Percentiles rank a stretch among this genome's conserved stretches.
phyloP scores from a whole-genome alignment of 2,329 filamentous ascomycete genomes.

The Plenodomus tracheiphilus region DNA sequence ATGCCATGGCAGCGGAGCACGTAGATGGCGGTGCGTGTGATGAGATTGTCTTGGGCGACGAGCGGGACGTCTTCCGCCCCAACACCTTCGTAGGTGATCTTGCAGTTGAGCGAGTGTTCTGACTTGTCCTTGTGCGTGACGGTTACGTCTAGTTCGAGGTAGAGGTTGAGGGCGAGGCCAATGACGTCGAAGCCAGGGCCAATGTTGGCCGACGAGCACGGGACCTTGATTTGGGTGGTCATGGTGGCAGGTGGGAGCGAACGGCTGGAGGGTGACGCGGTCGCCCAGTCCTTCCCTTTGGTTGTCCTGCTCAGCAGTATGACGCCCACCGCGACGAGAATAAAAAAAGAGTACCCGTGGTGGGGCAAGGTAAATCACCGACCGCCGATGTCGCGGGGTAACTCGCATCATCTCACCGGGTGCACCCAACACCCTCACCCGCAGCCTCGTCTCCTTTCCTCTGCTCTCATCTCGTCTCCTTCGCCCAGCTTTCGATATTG shows the following conservation, averaged over 20 bases:
- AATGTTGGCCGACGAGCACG: conserved; percentile 96
- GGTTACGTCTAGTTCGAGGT: conserved; percentile 85
- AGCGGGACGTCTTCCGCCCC: conserved; percentile 79
- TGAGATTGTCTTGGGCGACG: conserved; percentile 83
- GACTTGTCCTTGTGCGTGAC: conserved; percentile 60
- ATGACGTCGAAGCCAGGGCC: conserved; percentile 97
- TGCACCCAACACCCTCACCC: background rate
- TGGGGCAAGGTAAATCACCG: background rate
- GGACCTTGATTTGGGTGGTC: conserved; percentile 70
- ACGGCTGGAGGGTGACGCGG: conserved; percentile 12
- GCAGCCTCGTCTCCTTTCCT: no score
- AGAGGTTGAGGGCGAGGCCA: conserved; percentile 89
- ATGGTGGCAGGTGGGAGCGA: conserved; percentile 16
- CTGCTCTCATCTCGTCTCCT: no score
- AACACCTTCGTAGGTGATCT: conserved; percentile 85
- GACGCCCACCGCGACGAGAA: background rate
- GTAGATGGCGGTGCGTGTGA: conserved; percentile 92
- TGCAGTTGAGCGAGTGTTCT: conserved; percentile 75
- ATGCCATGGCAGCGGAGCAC: conserved; percentile 90
- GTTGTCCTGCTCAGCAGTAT: background rate
- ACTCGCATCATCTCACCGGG: no score
- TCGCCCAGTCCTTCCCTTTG: background rate
- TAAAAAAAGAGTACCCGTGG: conserved; percentile 4
- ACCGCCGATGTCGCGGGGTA: conserved; percentile 2
- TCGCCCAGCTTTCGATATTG: no score